phyloP scores from a whole-genome alignment of 2,329 filamentous ascomycete genomes.

The Huntiella moniliformis region DNA sequence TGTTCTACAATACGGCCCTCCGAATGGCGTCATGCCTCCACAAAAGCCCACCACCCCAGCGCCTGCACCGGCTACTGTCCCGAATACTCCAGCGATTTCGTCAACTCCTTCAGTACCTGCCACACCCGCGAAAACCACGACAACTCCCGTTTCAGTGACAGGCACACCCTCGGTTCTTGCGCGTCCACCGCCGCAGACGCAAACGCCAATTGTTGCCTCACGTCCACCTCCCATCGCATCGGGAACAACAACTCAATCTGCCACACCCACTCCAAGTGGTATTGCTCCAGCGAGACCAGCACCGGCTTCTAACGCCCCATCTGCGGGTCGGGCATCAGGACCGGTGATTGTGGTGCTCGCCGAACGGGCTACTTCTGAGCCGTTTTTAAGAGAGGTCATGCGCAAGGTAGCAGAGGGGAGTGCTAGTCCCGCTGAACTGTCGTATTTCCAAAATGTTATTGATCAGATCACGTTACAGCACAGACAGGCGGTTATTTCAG shows the following conservation, averaged over 20 bases:
- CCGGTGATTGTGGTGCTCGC: conserved; percentile 68
- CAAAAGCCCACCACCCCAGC: neutral
- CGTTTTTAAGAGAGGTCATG: conserved; percentile 59
- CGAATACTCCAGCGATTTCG: conserved; percentile 22
- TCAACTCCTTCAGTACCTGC: conserved; percentile 15
- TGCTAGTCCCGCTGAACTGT: conserved; percentile 51
- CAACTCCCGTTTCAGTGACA: neutral
- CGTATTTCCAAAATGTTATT: conserved; percentile 63
- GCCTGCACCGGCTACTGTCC: neutral
- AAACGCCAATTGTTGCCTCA: neutral
- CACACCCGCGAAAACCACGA: conserved; percentile 2
- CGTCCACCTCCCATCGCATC: neutral
- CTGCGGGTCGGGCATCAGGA: conserved; percentile 28
- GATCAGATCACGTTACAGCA: conserved; percentile 52
- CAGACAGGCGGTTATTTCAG: conserved; percentile 34
- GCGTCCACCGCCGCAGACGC: neutral
- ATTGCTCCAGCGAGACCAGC: conserved; percentile 13
- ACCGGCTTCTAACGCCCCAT: conserved; percentile 12
- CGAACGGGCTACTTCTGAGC: conserved; percentile 54
- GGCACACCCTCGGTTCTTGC: neutral
- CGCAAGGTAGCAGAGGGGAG: conserved; percentile 62
- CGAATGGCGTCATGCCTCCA: conserved; percentile 40
- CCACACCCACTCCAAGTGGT: neutral
- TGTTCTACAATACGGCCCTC: conserved; percentile 46
- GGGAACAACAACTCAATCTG: neutral